Evolutionary conservation across 2,329 filamentous ascomycete genomes (phyloP).

Genomic region (Diaporthe citrichinensis): DNA sequence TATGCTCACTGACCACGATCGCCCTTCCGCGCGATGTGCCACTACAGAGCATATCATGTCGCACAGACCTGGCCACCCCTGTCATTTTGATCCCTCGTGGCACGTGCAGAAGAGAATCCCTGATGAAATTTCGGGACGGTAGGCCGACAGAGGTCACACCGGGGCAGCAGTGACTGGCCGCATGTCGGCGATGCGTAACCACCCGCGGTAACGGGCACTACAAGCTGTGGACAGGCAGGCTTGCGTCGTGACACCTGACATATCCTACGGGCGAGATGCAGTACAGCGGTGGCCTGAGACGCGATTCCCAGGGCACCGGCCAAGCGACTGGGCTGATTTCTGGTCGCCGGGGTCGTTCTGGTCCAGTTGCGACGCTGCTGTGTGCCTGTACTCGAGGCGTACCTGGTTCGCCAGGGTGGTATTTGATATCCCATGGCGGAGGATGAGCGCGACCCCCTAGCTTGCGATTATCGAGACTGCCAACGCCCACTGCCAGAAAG

Average conservation of each 20-base stretch:
- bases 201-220: not conserved
- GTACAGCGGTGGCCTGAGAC: not conserved
- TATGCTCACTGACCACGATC: not conserved
- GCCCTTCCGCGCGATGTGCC: not conserved
- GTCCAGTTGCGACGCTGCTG: not conserved
- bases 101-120: slow-evolving; percentile 12
- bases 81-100: not conserved
- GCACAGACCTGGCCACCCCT: not conserved
- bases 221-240: not conserved
- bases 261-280: not conserved
- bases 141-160: slow-evolving; percentile 20
- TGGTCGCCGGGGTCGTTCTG: not conserved
- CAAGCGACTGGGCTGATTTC: slow-evolving; percentile 4
- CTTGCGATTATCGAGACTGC: not conserved
- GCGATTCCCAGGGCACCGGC: not conserved
- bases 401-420: not conserved
- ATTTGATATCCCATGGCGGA: not conserved
- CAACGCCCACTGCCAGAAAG: not conserved
- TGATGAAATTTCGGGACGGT: not conserved
- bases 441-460: slow-evolving; percentile 24
- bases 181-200: slow-evolving; percentile 1
- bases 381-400: not conserved
- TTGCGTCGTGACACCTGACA: not conserved
- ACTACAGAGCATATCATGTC: not conserved
- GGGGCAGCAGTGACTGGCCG: not conserved